These are phyloP conservation scores for Xylaria sp. DNA, from an alignment of 2,329 filamentous ascomycete species.

Conservation along the genomic window DNA sequence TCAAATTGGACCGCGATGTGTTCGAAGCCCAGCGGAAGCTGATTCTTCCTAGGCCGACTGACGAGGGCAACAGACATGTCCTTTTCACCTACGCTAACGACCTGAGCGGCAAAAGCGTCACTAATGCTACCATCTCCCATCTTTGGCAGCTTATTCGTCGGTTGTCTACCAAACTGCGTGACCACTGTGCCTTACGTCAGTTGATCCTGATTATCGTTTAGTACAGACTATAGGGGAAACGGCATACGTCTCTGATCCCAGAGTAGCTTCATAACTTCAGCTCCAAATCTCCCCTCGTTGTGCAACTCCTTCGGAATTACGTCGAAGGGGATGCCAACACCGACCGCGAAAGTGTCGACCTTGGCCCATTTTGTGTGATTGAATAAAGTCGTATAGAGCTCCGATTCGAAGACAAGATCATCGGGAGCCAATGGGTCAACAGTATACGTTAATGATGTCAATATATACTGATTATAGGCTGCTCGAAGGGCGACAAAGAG, in stretches of 20 bases:
- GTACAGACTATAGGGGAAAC: not conserved
- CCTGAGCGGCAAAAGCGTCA: conserved; percentile 34
- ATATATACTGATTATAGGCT: conserved; percentile 36
- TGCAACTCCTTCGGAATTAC: conserved; percentile 24
- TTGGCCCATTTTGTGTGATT: conserved; percentile 37
- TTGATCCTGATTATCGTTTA: not conserved
- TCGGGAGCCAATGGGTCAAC: conserved; percentile 36
- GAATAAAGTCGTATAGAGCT: conserved; percentile 37
- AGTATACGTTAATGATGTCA: conserved; percentile 35
- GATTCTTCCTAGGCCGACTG: conserved; percentile 35
- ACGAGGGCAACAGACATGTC: conserved; percentile 40
- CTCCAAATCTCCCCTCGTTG: conserved; percentile 32
- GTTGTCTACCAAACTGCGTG: conserved; percentile 34
- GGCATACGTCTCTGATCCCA: conserved; percentile 40
- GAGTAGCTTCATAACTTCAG: conserved; percentile 38
- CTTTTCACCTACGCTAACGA: conserved; percentile 35
- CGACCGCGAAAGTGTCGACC: conserved; percentile 37
- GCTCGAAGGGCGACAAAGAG: conserved; percentile 28
- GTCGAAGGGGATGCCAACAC: conserved; percentile 33
- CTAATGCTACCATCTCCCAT: conserved; percentile 36
- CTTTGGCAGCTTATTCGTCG: conserved; percentile 26
- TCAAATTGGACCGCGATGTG: conserved; percentile 36
- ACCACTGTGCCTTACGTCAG: conserved; percentile 31
- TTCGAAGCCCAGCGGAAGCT: conserved; percentile 38
- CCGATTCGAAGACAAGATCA: conserved; percentile 37